Conservation (phyloP, 2,329 filamentous ascomycete genomes). For the Neonectria faginata region DNA sequence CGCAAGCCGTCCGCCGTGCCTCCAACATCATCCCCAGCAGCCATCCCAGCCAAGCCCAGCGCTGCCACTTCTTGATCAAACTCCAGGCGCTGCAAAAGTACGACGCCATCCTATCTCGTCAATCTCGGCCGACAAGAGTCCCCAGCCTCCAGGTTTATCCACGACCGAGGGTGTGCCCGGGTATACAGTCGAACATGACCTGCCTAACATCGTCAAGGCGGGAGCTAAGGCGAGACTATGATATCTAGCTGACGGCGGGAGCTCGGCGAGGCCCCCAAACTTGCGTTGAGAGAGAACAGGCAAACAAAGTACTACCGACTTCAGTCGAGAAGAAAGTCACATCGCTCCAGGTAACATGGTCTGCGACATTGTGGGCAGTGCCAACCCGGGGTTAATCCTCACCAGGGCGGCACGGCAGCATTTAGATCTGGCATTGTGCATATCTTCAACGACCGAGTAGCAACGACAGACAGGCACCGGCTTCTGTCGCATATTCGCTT, state of each 20-base stretch:
- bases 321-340: conserved; percentile 15
- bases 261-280: conserved; percentile 19
- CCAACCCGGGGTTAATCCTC: conserved; percentile 22
- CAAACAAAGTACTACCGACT: conserved; percentile 5
- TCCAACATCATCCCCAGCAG: conserved; percentile 7
- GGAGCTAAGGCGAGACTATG: conserved; percentile 27
- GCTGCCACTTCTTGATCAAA: conserved; percentile 22
- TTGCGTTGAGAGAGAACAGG: neutral
- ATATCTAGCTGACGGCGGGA: conserved; percentile 13
- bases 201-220: conserved; percentile 26
- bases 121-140: conserved; percentile 21
- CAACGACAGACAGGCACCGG: conserved; percentile 18
- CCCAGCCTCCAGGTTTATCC: conserved; percentile 27
- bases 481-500: conserved; percentile 32
- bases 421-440: conserved; percentile 31
- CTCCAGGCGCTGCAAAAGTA: conserved; percentile 9
- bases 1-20: conserved; percentile 5
- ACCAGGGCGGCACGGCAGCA: conserved; percentile 7
- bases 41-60: conserved; percentile 14
- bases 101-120: conserved; percentile 12
- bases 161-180: conserved; percentile 13
- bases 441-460: conserved; percentile 25
- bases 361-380: conserved; percentile 12
- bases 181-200: conserved; percentile 12
- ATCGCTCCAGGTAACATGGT: conserved; percentile 23